A percentile compares a stretch with the other conserved stretches of the same genome.
Evolutionary conservation across 192 early-diverging fungal genomes (phyloP).

Genomic region (Podila verticillata): DNA sequence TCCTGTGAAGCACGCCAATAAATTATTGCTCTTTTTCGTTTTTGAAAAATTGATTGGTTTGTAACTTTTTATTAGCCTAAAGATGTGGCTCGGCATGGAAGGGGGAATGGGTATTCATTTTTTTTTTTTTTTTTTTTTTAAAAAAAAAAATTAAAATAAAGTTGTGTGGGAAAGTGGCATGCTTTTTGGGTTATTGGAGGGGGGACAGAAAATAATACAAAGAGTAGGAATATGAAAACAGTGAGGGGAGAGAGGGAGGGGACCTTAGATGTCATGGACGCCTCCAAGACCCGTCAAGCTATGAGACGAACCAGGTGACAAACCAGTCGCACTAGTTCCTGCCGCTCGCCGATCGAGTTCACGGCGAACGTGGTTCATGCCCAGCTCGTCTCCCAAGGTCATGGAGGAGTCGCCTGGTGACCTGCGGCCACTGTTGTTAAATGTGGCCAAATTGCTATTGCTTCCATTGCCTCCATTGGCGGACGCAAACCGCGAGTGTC

Average conservation of each 20-base stretch:
- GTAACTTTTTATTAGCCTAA: background rate
- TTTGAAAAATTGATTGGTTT: background rate
- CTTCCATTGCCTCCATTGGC: constrained; percentile 34
- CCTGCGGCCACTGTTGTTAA: constrained; percentile 12
- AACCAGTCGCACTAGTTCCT: background rate
- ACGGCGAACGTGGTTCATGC: constrained; percentile 45
- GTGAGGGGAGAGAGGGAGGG: background rate
- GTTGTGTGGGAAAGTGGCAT: background rate
- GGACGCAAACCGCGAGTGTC: constrained; percentile 33
- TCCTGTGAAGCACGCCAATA: constrained; percentile 3
- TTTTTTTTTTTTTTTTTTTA: background rate
- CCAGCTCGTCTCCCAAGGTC: constrained; percentile 44
- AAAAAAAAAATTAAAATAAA: too few species aligned
- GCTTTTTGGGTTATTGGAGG: background rate
- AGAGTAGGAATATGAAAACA: background rate
- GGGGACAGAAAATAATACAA: background rate
- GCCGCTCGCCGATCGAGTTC: constrained; percentile 41
- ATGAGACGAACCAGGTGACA: background rate
- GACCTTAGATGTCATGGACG: constrained; percentile 33
- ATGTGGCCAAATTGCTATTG: constrained; percentile 20
- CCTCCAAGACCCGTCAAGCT: constrained; percentile 5
- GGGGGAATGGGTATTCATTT: constrained; percentile 1
- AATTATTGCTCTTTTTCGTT: background rate
- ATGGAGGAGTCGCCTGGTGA: constrained; percentile 26
- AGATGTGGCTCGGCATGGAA: constrained; percentile 2